Conservation (phyloP, 1,284 basidiomycete genomes). For the Ceratobasidium sp. region DNA sequence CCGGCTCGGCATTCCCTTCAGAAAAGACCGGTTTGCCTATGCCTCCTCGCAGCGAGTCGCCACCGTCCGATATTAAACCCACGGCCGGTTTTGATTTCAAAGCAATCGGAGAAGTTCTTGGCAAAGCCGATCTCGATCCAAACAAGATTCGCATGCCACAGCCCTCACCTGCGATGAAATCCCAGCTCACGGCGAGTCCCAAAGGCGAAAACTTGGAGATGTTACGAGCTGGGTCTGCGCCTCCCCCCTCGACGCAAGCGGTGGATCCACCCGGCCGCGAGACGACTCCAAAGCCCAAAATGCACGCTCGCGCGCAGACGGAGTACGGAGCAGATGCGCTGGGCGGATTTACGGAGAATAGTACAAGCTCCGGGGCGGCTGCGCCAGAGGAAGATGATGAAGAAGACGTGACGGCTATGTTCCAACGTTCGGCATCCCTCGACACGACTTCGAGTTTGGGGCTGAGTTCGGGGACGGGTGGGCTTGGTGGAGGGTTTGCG, state of each 20-base stretch:
- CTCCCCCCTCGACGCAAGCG: constrained; percentile 17
- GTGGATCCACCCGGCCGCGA: not conserved
- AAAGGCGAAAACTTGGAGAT: constrained; percentile 6
- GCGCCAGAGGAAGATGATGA: constrained; percentile 31
- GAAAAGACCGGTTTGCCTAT: constrained; percentile 16
- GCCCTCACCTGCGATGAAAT: constrained; percentile 19
- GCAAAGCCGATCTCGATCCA: constrained; percentile 39
- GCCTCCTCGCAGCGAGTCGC: not conserved
- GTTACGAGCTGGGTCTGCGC: constrained; percentile 41
- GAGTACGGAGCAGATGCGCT: constrained; percentile 19
- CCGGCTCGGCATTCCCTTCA: not conserved
- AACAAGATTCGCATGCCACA: constrained; percentile 34
- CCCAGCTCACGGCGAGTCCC: constrained; percentile 11
- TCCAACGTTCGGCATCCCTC: constrained; percentile 22
- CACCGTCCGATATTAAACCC: constrained; percentile 35
- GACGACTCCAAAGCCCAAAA: constrained; percentile 5
- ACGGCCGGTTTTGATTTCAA: constrained; percentile 44
- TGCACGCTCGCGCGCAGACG: constrained; percentile 3
- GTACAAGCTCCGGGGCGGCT: not conserved
- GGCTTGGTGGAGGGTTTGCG: constrained; percentile 2
- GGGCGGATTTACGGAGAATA: constrained; percentile 1
- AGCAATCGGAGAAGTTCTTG: constrained; percentile 42
- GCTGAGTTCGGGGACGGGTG: not conserved
- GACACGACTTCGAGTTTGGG: constrained; percentile 3
- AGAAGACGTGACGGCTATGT: constrained; percentile 36